Conservation (phyloP, 768 basidiomycete species). For the Podaxis rugospora region DNA sequence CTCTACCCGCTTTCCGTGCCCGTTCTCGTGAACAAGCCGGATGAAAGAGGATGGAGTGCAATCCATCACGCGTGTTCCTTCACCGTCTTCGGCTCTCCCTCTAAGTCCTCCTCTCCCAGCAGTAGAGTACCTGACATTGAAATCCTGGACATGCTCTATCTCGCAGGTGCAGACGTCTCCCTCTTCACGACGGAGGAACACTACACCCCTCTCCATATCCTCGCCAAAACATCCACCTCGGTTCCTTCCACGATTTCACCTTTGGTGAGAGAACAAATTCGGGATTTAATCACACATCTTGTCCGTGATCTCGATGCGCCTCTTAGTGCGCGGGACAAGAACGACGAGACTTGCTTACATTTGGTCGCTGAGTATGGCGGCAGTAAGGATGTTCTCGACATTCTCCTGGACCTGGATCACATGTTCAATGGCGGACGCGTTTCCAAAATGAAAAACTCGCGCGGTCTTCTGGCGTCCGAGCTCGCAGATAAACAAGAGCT, state of each 20-base stretch:
- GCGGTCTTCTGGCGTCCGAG: constrained; percentile 21
- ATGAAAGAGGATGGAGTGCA: constrained; percentile 66
- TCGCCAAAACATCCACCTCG: constrained; percentile 38
- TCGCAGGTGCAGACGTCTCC: constrained; percentile 70
- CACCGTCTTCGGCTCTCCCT: constrained; percentile 13
- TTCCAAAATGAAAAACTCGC: constrained; percentile 58
- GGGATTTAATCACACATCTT: constrained; percentile 58
- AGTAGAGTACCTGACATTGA: constrained; percentile 48
- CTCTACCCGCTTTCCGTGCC: constrained; percentile 44
- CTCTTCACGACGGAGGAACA: constrained; percentile 63
- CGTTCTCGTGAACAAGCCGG: constrained; percentile 63
- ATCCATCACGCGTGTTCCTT: constrained; percentile 59
- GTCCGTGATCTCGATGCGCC: constrained; percentile 68
- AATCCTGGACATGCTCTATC: constrained; percentile 66
- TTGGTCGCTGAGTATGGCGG: constrained; percentile 72
- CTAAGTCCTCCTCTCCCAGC: constrained; percentile 21
- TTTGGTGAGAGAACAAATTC: constrained; percentile 7
- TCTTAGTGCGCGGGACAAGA: constrained; percentile 56
- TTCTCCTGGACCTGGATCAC: constrained; percentile 63
- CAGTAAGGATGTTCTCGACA: constrained; percentile 56
- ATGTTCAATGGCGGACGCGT: constrained; percentile 34
- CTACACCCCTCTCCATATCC: constrained; percentile 65
- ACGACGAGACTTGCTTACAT: constrained; percentile 77
- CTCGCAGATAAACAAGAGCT: neutral
- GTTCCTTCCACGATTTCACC: constrained; percentile 19